phyloP scores from a whole-genome alignment of 2,329 filamentous ascomycete genomes.

The Fusarium irregulare region DNA sequence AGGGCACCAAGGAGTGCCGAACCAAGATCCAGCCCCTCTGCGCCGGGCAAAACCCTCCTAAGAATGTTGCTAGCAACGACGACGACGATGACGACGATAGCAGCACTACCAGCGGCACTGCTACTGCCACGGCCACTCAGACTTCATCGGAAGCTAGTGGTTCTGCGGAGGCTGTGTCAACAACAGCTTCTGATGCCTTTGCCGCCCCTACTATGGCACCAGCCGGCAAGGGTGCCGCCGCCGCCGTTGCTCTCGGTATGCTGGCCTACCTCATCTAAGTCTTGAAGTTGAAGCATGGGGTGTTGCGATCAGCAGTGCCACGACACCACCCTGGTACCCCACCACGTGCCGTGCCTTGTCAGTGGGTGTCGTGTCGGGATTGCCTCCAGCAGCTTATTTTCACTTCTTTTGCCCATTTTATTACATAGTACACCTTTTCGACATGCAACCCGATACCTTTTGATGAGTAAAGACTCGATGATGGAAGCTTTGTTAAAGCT shows the following conservation, averaged over 20 bases:
- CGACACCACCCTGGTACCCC: conserved; percentile 32
- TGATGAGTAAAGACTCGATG: conserved; percentile 44
- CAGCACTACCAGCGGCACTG: conserved; percentile 43
- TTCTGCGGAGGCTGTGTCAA: conserved; percentile 46
- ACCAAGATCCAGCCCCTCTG: conserved; percentile 61
- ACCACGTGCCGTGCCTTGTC: conserved; percentile 27
- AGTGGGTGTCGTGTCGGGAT: conserved; percentile 23
- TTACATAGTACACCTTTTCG: conserved; percentile 48
- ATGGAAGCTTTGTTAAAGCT: conserved; percentile 31
- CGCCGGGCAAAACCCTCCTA: conserved; percentile 53
- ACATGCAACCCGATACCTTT: conserved; percentile 47
- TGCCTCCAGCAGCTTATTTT: conserved; percentile 36
- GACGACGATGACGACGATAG: conserved; percentile 39
- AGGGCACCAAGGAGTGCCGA: conserved; percentile 61
- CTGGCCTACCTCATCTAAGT: conserved; percentile 64
- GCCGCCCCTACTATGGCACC: conserved; percentile 58
- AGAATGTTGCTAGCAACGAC: conserved; percentile 46
- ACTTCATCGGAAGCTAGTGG: conserved; percentile 31
- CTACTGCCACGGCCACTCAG: conserved; percentile 39
- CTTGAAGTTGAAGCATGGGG: conserved; percentile 31
- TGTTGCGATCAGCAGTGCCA: conserved; percentile 32
- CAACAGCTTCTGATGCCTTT: conserved; percentile 49
- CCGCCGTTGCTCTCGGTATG: conserved; percentile 62
- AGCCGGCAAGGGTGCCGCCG: conserved; percentile 57
- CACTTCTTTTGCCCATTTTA: conserved; percentile 50